Percentiles rank a stretch among this genome's conserved stretches.
Evolutionary conservation across 2,329 filamentous ascomycete genomes (phyloP).

Genomic region (Cercospora sp.): DNA sequence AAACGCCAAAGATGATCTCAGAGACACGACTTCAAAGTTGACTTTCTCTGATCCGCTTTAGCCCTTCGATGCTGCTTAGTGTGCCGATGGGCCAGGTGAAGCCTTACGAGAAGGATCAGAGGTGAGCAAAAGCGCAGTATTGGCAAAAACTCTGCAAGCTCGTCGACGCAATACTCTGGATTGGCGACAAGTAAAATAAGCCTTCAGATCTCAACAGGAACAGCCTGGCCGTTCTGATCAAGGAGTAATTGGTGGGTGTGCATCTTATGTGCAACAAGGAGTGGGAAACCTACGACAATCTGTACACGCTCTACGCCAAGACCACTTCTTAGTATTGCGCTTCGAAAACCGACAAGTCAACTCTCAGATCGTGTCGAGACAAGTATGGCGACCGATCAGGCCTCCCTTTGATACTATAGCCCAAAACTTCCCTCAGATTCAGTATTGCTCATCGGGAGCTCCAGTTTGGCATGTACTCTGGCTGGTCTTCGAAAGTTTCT

Average conservation of each 20-base stretch:
- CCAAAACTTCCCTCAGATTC: background rate
- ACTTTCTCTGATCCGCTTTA: background rate
- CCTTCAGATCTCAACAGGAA: background rate
- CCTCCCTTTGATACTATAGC: background rate
- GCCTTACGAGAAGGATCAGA: background rate
- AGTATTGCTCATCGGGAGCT: background rate
- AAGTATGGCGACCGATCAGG: background rate
- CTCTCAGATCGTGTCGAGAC: background rate
- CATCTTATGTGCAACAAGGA: background rate
- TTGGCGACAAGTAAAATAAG: background rate
- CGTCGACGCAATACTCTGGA: background rate
- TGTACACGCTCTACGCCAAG: background rate
- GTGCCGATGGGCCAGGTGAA: background rate
- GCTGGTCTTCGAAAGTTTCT: background rate
- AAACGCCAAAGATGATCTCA: background rate
- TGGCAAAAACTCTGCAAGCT: no score
- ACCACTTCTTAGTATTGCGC: background rate
- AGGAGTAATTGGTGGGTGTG: background rate
- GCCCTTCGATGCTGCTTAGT: background rate
- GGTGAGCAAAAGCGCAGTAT: no score
- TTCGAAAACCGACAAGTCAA: background rate
- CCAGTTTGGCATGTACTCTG: background rate
- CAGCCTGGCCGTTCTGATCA: background rate
- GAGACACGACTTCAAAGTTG: background rate
- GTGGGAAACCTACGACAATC: background rate